Evolutionary conservation across 345 rosid genomes (phyloP).

Genomic region (Murraya paniculata): DNA sequence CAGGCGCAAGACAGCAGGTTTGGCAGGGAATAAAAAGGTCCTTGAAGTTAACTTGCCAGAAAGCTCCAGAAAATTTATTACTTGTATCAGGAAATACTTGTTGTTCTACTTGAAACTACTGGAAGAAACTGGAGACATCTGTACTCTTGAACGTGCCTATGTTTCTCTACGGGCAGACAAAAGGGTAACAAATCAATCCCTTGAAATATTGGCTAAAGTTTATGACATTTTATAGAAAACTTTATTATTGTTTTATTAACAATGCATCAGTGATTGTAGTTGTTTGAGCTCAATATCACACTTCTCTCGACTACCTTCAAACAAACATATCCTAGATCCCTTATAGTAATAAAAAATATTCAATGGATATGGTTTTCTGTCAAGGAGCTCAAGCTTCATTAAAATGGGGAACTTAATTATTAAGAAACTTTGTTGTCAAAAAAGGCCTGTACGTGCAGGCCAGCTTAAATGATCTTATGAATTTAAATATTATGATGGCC

Average conservation of each 20-base stretch:
- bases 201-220: not conserved
- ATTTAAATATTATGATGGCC: not conserved
- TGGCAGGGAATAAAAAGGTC: constrained; percentile 75
- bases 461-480: not conserved
- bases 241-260: constrained; percentile 9
- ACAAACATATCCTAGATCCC: not conserved
- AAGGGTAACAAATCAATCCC: constrained; percentile 55
- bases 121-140: constrained; percentile 84
- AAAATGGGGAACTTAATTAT: not conserved
- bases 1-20: constrained; percentile 85
- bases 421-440: not conserved
- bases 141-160: constrained; percentile 85
- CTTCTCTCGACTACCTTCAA: not conserved
- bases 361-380: not conserved
- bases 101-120: constrained; percentile 80
- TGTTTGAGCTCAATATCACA: not conserved
- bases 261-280: not conserved
- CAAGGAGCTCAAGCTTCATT: not conserved
- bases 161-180: constrained; percentile 83
- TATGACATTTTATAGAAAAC: not conserved
- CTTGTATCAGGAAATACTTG: constrained; percentile 87
- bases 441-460: not conserved
- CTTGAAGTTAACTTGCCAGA: constrained; percentile 94
- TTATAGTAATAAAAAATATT: not conserved
- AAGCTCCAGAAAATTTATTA: constrained; percentile 95